phyloP scores from a whole-genome alignment of 2,329 filamentous ascomycete species.

The Aspergillus chevalieri region DNA sequence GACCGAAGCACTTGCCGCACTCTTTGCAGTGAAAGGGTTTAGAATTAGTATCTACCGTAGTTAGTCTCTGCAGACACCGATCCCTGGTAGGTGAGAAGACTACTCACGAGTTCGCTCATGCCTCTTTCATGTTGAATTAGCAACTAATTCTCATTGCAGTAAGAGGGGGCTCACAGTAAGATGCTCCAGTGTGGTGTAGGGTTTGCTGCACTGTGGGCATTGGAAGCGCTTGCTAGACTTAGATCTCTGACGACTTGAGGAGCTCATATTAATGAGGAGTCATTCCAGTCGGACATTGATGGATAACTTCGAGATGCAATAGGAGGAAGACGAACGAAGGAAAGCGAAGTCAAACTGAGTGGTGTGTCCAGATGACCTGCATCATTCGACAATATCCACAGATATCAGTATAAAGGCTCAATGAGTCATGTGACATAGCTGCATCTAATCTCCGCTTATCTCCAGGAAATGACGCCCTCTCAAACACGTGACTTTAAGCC shows the following conservation, averaged over 20 bases:
- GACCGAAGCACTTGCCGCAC: constrained; percentile 15
- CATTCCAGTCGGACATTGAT: neutral
- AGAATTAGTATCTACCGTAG: constrained; percentile 10
- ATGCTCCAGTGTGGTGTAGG: constrained; percentile 16
- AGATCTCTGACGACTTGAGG: too few relatives aligned
- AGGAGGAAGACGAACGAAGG: too few relatives aligned
- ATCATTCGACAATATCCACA: too few relatives aligned
- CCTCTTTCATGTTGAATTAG: constrained; percentile 4
- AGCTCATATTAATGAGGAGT: too few relatives aligned
- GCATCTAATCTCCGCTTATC: too few relatives aligned
- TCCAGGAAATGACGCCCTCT: too few relatives aligned
- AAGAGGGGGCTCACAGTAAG: constrained; percentile 8
- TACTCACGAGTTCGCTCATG: constrained; percentile 10
- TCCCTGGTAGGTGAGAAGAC: neutral
- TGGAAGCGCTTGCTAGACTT: constrained; percentile 6
- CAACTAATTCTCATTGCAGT: neutral
- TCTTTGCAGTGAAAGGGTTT: constrained; percentile 15
- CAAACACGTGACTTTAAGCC: too few relatives aligned
- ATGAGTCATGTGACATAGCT: too few relatives aligned
- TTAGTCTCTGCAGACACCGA: neutral
- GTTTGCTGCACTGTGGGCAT: constrained; percentile 9
- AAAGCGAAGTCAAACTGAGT: too few relatives aligned
- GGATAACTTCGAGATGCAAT: neutral
- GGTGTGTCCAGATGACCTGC: too few relatives aligned
- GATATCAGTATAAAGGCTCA: too few relatives aligned